A percentile compares a stretch with the other conserved stretches of the same genome.
Evolutionary conservation across 2,329 filamentous ascomycete species (phyloP).

Genomic region (Fusarium avenaceum): DNA sequence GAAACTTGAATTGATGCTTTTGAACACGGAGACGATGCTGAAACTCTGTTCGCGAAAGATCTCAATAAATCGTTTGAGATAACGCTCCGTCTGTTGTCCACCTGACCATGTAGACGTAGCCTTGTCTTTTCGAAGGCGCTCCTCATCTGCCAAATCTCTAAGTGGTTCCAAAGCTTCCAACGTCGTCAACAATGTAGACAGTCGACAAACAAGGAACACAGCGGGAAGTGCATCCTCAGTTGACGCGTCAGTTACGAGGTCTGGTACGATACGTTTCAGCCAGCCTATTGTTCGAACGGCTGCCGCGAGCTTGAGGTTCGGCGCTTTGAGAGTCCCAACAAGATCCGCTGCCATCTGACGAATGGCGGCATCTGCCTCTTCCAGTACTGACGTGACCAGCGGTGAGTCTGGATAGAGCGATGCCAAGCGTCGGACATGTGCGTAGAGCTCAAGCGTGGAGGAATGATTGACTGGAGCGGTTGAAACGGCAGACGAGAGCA

Average conservation of each 20-base stretch:
- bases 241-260: constrained; percentile 63
- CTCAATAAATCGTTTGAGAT: constrained; percentile 94
- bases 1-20: constrained; percentile 75
- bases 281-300: constrained; percentile 93
- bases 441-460: constrained; percentile 89
- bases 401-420: constrained; percentile 84
- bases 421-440: constrained; percentile 90
- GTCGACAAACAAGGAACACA: constrained; percentile 87
- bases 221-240: constrained; percentile 80
- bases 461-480: constrained; percentile 80
- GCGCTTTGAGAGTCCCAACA: constrained; percentile 80
- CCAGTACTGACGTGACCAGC: constrained; percentile 78
- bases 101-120: constrained; percentile 67
- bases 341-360: constrained; percentile 89
- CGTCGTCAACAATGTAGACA: constrained; percentile 83
- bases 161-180: constrained; percentile 88
- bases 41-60: constrained; percentile 99
- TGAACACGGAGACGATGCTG: constrained; percentile 93
- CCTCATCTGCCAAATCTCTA: constrained; percentile 89
- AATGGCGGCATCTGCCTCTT: constrained; percentile 88
- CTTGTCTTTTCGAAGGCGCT: constrained; percentile 67
- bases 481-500: constrained; percentile 84
- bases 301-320: constrained; percentile 86
- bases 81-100: constrained; percentile 94
- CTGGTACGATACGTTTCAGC: constrained; percentile 87